Evolutionary conservation across 768 basidiomycete species (phyloP).

Genomic region (Cubamyces sp.): DNA sequence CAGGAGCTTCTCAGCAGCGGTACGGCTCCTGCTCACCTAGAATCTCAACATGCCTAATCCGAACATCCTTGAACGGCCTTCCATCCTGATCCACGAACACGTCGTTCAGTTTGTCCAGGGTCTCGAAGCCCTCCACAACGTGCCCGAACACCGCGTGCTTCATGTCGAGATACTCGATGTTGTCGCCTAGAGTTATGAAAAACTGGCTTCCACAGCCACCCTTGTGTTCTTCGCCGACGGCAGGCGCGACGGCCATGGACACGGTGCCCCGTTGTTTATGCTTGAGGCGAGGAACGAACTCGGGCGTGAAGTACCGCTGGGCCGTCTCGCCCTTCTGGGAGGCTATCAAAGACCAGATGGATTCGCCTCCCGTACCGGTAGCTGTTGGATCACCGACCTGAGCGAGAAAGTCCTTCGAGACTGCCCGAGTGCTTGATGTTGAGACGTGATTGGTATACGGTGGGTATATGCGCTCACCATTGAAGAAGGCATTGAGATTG

Average conservation of each 20-base stretch:
- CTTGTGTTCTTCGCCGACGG: conserved; percentile 54
- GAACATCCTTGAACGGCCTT: conserved; percentile 89
- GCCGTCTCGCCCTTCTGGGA: conserved; percentile 45
- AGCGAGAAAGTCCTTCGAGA: conserved; percentile 96
- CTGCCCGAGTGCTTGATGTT: conserved; percentile 43
- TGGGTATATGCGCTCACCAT: conserved; percentile 60
- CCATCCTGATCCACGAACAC: conserved; percentile 88
- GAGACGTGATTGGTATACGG: background rate
- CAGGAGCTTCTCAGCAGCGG: background rate
- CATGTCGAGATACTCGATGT: conserved; percentile 94
- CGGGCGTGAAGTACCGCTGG: conserved; percentile 88
- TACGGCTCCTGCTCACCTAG: conserved; percentile 60
- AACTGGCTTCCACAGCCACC: conserved; percentile 96
- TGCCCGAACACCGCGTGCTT: conserved; percentile 92
- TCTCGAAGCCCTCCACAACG: conserved; percentile 93
- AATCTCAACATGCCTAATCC: conserved; percentile 95
- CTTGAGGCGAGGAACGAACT: conserved; percentile 80
- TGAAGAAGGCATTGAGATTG: conserved; percentile 97
- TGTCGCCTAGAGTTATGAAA: conserved; percentile 90
- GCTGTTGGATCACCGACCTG: conserved; percentile 97
- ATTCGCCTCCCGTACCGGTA: conserved; percentile 92
- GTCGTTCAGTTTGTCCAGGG: conserved; percentile 91
- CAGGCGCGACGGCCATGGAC: conserved; percentile 97
- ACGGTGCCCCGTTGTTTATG: conserved; percentile 87
- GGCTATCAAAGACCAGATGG: conserved; percentile 77